Evolutionary conservation across 2,329 filamentous ascomycete genomes (phyloP).

Genomic region (Purpureocillium takamizusanense): DNA sequence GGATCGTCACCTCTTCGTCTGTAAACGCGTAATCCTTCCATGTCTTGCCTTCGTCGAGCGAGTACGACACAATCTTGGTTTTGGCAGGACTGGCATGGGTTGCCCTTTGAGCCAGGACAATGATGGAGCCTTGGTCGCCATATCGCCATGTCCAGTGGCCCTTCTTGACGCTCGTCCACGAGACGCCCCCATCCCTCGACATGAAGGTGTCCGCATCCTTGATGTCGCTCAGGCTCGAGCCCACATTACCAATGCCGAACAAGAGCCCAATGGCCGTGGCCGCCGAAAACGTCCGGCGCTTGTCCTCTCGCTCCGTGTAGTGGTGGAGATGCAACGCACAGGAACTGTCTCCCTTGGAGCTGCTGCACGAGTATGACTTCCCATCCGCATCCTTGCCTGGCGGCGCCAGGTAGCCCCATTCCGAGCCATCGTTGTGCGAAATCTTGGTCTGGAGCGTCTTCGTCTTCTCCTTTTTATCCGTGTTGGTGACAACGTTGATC

Average conservation of each 20-base stretch:
- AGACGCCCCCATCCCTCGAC: slow-evolving; percentile 82
- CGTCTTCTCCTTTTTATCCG: slow-evolving; percentile 60
- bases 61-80: slow-evolving; percentile 64
- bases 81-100: slow-evolving; percentile 58
- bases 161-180: slow-evolving; percentile 78
- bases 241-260: slow-evolving; percentile 88
- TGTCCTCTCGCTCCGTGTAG: slow-evolving; percentile 83
- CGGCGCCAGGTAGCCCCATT: slow-evolving; percentile 72
- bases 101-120: slow-evolving; percentile 73
- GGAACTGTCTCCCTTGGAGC: slow-evolving; percentile 46
- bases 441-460: slow-evolving; percentile 88
- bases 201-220: slow-evolving; percentile 83
- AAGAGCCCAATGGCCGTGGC: slow-evolving; percentile 82
- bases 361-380: slow-evolving; percentile 61
- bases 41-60: slow-evolving; percentile 67
- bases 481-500: slow-evolving; percentile 77
- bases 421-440: slow-evolving; percentile 89
- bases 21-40: slow-evolving; percentile 73
- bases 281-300: slow-evolving; percentile 78
- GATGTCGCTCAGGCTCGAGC: slow-evolving; percentile 52
- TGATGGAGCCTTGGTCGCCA: slow-evolving; percentile 87
- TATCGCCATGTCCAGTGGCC: slow-evolving; percentile 90
- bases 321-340: slow-evolving; percentile 91
- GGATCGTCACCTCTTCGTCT: slow-evolving; percentile 60
- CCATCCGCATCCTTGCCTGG: slow-evolving; percentile 62